phyloP scores from a whole-genome alignment of 768 basidiomycete species.

The Hypholoma fasciculare region DNA sequence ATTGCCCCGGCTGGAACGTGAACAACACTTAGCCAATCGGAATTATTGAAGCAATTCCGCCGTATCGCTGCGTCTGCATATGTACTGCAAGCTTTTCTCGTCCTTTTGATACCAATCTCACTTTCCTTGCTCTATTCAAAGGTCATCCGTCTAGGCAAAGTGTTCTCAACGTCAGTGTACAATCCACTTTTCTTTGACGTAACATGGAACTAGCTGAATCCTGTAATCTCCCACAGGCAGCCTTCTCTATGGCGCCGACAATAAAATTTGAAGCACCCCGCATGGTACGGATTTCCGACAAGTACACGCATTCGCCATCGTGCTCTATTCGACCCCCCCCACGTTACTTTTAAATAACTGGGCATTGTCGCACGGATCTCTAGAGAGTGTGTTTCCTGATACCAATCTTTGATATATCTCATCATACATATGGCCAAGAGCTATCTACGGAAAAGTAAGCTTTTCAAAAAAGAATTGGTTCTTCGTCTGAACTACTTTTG shows the following conservation, averaged over 20 bases:
- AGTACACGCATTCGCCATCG: slow-evolving; percentile 42
- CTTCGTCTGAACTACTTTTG: not conserved
- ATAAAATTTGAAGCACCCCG: slow-evolving; percentile 42
- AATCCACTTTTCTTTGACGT: no score
- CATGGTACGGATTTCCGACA: not conserved
- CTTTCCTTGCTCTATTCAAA: slow-evolving; percentile 3
- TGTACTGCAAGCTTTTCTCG: slow-evolving; percentile 75
- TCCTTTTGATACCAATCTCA: slow-evolving; percentile 49
- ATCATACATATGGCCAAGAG: slow-evolving; percentile 55
- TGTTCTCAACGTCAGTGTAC: no score
- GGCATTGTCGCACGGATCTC: slow-evolving; percentile 51
- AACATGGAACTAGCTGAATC: not conserved
- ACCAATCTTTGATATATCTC: not conserved
- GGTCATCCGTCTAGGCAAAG: not conserved
- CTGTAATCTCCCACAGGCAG: slow-evolving; percentile 54
- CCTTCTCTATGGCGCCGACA: slow-evolving; percentile 51
- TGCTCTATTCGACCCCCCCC: slow-evolving; percentile 70
- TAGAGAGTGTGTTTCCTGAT: not conserved
- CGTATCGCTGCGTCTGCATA: slow-evolving; percentile 56
- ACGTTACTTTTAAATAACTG: slow-evolving; percentile 62
- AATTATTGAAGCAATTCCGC: slow-evolving; percentile 64
- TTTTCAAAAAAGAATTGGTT: no score
- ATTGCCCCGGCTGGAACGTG: slow-evolving; percentile 62
- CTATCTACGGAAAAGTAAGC: no score
- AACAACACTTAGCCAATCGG: slow-evolving; percentile 62